Evolutionary conservation across 352 stramenopile species (phyloP), one percentile per base, ranked within the genome.

Genomic region (Globisporangium irregulare): DNA sequence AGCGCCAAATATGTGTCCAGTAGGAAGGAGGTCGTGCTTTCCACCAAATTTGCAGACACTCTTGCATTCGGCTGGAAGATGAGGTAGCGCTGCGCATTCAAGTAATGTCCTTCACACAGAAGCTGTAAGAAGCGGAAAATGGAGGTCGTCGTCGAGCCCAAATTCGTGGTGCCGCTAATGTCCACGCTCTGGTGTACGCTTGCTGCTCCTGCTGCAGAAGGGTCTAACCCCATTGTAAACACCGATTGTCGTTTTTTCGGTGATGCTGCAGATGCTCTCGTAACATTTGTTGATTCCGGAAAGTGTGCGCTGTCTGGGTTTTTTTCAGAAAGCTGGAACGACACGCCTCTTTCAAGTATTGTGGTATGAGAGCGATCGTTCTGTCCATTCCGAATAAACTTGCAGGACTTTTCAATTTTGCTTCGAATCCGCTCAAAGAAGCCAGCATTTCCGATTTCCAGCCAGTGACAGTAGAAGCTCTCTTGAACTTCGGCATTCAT

Each of bases 401-500:
- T 82, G 50, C 73, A 81, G 2, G 74, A 71, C 56, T 84, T 87
- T 34, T 83, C 79, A 41, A 89, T 85, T 20, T 72, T 74, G 6
- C 68, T 72, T 59, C 79, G 72, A 55, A 91, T 81, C 27, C 73
- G 69, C 48, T 78, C 69, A 56, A 89, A 86, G 67, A 93, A 93
- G 4, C 43, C 62, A n/a, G 66, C 50, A 27, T 79, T 76, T 1
- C 53, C 56, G 5, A 64, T 15, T 18, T 86, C 72, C 22, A 74
- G 59, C 78, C 80, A 90, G 59, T 80, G 82, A 6, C 59, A 43
- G 41, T 80, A 82, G 55, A 93, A 93, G 27, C 68, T 86, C 48
- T 93, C 84, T 68, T 93, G 84, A 1, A 93, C 84, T 64, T 90
- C 76, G 1, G 84, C 81, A 57, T 93, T 93, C 82, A 93, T 91